Base-by-base conservation (phyloP, 2,329 filamentous ascomycete species). In the Ophiosphaerella narmari region DNA sequence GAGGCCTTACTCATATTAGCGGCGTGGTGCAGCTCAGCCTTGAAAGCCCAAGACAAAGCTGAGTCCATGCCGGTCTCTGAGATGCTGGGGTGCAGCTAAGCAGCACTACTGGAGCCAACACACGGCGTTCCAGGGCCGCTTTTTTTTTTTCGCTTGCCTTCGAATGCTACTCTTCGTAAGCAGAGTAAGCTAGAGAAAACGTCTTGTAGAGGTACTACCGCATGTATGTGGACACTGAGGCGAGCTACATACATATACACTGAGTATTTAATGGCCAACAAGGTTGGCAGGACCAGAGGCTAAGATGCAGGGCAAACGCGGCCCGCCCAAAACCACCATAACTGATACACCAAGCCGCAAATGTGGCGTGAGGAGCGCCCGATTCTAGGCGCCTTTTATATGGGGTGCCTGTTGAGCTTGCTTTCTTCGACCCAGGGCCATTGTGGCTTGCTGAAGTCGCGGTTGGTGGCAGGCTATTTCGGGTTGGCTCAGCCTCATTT, bases 321-420 rank as follows among this genome's bases (percentile, higher is more conserved):
- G 43, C 18, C 43, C 43, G 43, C 34, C 43, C 35, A 26, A 45
- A 32, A 35, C 16, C 5, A 6, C 16, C 16, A 35, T 26, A 6
- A 32, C 3, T 31, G 9, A 12, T 16, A 14, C 24, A 23, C 9
- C n/a, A 13, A 24, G 9, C 26, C n/a, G 12, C 18, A 18, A 39
- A 29, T 31, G 38, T 39, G 43, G 43, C 43, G 43, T 45, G 43
- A 45, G 35, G 39, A 39, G 24, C 34, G 43, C 24, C 18, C 16
- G n/a, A 39, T 29, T 14, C 14, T 11, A 6, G 39, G 11, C 24
- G 31, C 31, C 24, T 41, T 14, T n/a, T 16, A 24, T 31, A 24
- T 16, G 14, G 39, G 39, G 39, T 29, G 24, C 26, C 26, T 29
- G 11, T 29, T 29, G 26, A 11, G 7, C 26, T 7, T 29, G 26